Evolutionary conservation across 1,284 basidiomycete species (phyloP), one percentile per base, ranked within the genome.

Genomic region (Boletellus deceptivus): DNA sequence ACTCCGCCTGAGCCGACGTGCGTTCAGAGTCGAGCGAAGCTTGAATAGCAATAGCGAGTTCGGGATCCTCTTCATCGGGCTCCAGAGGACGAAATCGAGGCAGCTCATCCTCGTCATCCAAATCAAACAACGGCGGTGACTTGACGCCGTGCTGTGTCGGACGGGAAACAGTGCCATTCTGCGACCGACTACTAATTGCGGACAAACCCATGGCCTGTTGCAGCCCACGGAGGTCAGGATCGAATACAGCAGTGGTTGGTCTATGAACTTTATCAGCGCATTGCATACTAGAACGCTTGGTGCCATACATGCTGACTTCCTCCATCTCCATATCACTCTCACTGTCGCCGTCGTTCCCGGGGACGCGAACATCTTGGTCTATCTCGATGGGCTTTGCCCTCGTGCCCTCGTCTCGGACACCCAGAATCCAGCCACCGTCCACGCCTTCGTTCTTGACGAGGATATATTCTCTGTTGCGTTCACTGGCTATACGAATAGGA

Each of bases 391-490:
- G 94, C 60, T 92, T 93, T 51, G 79, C 75, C 4, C 82, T 90
- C 3, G 80, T 82, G 63, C 93, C 81, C 47, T 86, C 88, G 57
- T 95, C 85, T 36, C 84, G 79, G 25, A 98, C 87, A 2, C 96
- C 97, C 20, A 99, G 73, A 22, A 96, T 85, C 89, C 94, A 99
- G 0, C 97, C 97, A 2, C 93, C 93, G 27, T 84, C 86, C 27
- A 77, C 82, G 18, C 84, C 83, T 61, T 91, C 86, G 57, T 95
- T 95, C 75, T 95, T 95, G 43, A 98, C 78, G 39, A 99, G 77
- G 6, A 98, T 78, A 68, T 99, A 99, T 70, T 98, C 86, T 63
- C 84, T 86, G 64, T 98, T 98, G 49, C 96, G 76, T 70, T 97
- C 93, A 55, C 93, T 93, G 0, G 96, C 96, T 52, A 99, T 92